Conservation (phyloP, 768 basidiomycete genomes). For the Dioszegia crocea region DNA sequence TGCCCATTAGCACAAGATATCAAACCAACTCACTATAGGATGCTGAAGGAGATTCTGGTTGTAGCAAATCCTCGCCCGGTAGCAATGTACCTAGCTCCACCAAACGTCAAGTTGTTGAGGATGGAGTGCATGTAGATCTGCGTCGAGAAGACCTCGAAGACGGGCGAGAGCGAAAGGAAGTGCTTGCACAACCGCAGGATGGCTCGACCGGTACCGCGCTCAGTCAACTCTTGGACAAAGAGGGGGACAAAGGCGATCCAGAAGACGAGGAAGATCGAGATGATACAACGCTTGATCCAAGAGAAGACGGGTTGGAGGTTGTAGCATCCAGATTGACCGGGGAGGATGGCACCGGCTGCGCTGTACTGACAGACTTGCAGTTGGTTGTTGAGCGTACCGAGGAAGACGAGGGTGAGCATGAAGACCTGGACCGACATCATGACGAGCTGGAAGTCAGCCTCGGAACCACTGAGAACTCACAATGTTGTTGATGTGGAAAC, state of each 20-base stretch:
- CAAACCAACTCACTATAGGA: constrained; percentile 59
- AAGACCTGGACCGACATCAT: constrained; percentile 95
- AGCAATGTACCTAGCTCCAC: constrained; percentile 96
- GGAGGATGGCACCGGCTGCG: constrained; percentile 64
- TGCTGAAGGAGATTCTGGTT: constrained; percentile 86
- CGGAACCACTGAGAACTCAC: constrained; percentile 14
- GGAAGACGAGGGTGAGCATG: constrained; percentile 87
- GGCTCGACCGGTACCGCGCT: constrained; percentile 88
- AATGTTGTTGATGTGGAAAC: constrained; percentile 99
- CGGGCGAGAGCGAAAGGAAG: constrained; percentile 85
- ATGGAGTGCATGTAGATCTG: constrained; percentile 99
- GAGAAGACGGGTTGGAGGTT: constrained; percentile 86
- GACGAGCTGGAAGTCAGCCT: constrained; percentile 58
- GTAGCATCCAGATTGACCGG: constrained; percentile 83
- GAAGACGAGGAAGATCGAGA: constrained; percentile 97
- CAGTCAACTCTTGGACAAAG: constrained; percentile 94
- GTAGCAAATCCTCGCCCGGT: constrained; percentile 99
- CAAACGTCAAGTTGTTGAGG: constrained; percentile 91
- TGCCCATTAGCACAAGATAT: background rate
- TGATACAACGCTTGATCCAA: constrained; percentile 95
- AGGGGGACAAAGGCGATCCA: constrained; percentile 92
- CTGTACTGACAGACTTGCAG: constrained; percentile 77
- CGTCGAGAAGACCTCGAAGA: constrained; percentile 97
- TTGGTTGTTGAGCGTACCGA: constrained; percentile 84
- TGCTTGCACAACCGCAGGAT: constrained; percentile 88